Percentiles rank a stretch among this genome's conserved stretches.
Conservation (phyloP, 108 stramenopile genomes). For the Conticribra weissflogii region DNA sequence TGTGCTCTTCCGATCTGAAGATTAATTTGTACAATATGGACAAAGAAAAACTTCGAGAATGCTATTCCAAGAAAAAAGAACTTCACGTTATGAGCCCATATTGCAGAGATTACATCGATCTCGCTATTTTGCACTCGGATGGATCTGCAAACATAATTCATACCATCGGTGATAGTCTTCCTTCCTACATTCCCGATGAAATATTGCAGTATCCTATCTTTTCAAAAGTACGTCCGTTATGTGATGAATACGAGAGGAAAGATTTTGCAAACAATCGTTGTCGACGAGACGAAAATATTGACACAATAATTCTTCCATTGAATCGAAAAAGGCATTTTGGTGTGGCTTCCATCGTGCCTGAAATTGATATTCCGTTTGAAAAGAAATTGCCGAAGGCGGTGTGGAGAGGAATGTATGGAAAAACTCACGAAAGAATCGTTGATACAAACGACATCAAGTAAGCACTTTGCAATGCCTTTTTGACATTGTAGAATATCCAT, state of each 20-base stretch:
- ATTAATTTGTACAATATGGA: constrained; percentile 45
- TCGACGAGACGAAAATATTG: constrained; percentile 3
- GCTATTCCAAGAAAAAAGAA: constrained; percentile 42
- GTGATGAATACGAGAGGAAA: constrained; percentile 3
- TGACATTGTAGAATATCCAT: no score
- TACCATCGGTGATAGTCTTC: constrained; percentile 44
- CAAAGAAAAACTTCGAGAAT: constrained; percentile 16
- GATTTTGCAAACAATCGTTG: constrained; percentile 16
- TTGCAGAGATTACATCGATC: constrained; percentile 51
- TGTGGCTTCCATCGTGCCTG: constrained; percentile 40
- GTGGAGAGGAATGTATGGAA: constrained; percentile 74
- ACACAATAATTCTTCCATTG: constrained; percentile 44
- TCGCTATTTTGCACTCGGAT: constrained; percentile 44
- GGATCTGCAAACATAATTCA: constrained; percentile 46
- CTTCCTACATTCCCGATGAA: constrained; percentile 22
- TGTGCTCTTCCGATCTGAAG: no score
- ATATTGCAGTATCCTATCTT: constrained; percentile 38
- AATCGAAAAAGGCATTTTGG: constrained; percentile 47
- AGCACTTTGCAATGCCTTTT: no score
- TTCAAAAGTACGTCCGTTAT: constrained; percentile 47
- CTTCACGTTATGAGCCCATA: constrained; percentile 35
- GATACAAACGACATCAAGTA: constrained; percentile 49
- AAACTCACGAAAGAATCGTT: constrained; percentile 33
- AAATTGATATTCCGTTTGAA: constrained; percentile 72
- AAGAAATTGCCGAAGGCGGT: constrained; percentile 70